Evolutionary conservation across 306 rosid genomes (phyloP).

Genomic region (Pterocarpus santalinus): DNA sequence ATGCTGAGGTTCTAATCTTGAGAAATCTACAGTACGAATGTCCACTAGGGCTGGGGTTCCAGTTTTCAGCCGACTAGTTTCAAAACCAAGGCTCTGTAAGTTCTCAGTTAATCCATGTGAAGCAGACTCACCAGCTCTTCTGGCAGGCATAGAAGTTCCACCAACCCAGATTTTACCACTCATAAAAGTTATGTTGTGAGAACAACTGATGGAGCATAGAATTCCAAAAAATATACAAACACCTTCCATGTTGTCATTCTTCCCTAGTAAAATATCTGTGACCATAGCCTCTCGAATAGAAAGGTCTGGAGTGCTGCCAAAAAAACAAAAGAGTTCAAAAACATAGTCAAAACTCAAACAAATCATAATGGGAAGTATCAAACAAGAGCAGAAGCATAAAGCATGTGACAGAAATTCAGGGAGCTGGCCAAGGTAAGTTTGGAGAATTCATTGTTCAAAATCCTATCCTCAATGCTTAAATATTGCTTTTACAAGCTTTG

Average conservation of each 20-base stretch:
- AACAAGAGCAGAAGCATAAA: constrained; percentile 37
- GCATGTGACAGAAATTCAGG: constrained; percentile 23
- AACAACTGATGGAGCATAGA: constrained; percentile 90
- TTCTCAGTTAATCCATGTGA: constrained; percentile 95
- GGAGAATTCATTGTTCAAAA: too few relatives aligned
- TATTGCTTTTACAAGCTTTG: too few relatives aligned
- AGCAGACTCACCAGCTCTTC: constrained; percentile 99
- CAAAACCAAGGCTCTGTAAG: constrained; percentile 87
- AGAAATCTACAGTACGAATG: constrained; percentile 82
- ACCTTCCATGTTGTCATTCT: constrained; percentile 91
- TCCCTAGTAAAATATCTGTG: constrained; percentile 86
- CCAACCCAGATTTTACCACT: constrained; percentile 99
- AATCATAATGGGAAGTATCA: constrained; percentile 42
- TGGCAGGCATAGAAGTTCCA: constrained; percentile 95
- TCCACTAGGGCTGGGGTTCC: constrained; percentile 99
- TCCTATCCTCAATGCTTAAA: too few relatives aligned
- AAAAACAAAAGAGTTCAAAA: neutral
- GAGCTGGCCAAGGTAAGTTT: too few relatives aligned
- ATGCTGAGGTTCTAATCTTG: constrained; percentile 86
- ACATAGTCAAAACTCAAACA: constrained; percentile 21
- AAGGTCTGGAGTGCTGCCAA: constrained; percentile 84
- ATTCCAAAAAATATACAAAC: constrained; percentile 93
- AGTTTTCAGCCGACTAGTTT: constrained; percentile 88
- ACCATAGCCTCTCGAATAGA: constrained; percentile 99
- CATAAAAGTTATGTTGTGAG: constrained; percentile 98